phyloP scores from a whole-genome alignment of 768 basidiomycete genomes.

The Hygrophorus pudorinus region DNA sequence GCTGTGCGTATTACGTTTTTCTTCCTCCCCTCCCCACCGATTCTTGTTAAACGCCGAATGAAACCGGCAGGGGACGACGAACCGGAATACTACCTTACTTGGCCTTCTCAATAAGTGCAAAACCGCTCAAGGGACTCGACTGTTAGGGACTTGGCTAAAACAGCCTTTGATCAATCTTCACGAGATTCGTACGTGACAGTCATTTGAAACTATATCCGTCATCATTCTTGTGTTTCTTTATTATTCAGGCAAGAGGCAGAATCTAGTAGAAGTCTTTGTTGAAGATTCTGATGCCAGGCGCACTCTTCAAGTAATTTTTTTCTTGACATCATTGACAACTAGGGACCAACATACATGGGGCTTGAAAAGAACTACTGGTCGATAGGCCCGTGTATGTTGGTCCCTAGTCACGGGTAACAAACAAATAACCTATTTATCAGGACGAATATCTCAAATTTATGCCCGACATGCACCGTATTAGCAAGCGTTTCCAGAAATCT shows the following conservation, averaged over 20 bases:
- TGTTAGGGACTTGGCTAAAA: constrained; percentile 89
- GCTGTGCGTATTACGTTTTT: constrained; percentile 21
- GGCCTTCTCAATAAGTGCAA: constrained; percentile 93
- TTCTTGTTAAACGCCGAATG: not conserved
- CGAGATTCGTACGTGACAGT: constrained; percentile 63
- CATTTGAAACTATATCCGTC: not conserved
- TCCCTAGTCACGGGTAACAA: too few relatives aligned
- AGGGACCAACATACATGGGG: not conserved
- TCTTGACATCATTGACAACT: not conserved
- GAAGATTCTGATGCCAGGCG: constrained; percentile 67
- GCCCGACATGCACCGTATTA: constrained; percentile 89
- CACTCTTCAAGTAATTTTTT: constrained; percentile 52
- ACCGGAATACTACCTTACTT: constrained; percentile 79
- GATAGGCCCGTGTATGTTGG: too few relatives aligned
- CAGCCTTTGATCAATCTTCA: constrained; percentile 93
- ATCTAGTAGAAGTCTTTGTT: constrained; percentile 79
- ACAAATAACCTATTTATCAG: constrained; percentile 25
- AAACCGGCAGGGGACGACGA: constrained; percentile 38
- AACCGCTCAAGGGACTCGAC: constrained; percentile 84
- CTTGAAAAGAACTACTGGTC: too few relatives aligned
- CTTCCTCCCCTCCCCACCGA: too few relatives aligned
- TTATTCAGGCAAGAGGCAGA: constrained; percentile 66
- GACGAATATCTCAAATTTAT: constrained; percentile 83
- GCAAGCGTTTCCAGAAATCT: constrained; percentile 83
- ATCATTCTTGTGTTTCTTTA: too few relatives aligned